A percentile compares a stretch with the other conserved stretches of the same genome.
These are phyloP conservation scores for Rostrohypoxylon terebratum DNA, from an alignment of 495 filamentous ascomycete species.

Conservation along the genomic window DNA sequence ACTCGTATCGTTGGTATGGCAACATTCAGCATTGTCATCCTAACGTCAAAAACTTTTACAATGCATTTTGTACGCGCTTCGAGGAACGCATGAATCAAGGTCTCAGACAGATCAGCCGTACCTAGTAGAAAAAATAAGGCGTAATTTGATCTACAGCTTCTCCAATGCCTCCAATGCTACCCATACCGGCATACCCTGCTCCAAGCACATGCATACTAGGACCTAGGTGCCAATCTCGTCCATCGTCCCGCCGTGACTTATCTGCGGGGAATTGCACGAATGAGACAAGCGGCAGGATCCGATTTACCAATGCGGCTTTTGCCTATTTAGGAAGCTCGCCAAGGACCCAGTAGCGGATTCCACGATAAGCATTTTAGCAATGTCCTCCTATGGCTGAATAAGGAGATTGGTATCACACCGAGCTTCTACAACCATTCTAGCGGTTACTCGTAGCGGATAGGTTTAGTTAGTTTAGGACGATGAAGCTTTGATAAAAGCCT, in stretches of 20 bases:
- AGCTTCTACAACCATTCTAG: slow-evolving; percentile 8
- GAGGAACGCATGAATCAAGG: neutral
- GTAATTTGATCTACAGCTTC: slow-evolving; percentile 11
- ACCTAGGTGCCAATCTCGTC: neutral
- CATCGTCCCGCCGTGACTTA: slow-evolving; percentile 21
- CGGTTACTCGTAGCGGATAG: neutral
- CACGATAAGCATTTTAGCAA: slow-evolving; percentile 15
- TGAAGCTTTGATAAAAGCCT: neutral
- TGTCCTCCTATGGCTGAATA: neutral
- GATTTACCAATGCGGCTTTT: slow-evolving; percentile 10
- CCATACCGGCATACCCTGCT: neutral
- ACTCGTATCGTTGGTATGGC: neutral
- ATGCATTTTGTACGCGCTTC: neutral
- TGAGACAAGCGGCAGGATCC: slow-evolving; percentile 10
- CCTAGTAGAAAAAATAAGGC: slow-evolving; percentile 6
- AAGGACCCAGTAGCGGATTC: slow-evolving; percentile 17
- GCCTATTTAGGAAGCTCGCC: slow-evolving; percentile 38
- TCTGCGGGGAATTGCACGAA: slow-evolving; percentile 35
- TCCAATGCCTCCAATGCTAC: slow-evolving; percentile 14
- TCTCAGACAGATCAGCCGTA: slow-evolving; percentile 3
- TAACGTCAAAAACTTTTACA: neutral
- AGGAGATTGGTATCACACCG: neutral
- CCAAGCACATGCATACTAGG: neutral
- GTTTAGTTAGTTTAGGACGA: neutral
- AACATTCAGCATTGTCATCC: neutral